Evolutionary conservation across 2,329 filamentous ascomycete species (phyloP).

Genomic region (Xylariaceae sp.): DNA sequence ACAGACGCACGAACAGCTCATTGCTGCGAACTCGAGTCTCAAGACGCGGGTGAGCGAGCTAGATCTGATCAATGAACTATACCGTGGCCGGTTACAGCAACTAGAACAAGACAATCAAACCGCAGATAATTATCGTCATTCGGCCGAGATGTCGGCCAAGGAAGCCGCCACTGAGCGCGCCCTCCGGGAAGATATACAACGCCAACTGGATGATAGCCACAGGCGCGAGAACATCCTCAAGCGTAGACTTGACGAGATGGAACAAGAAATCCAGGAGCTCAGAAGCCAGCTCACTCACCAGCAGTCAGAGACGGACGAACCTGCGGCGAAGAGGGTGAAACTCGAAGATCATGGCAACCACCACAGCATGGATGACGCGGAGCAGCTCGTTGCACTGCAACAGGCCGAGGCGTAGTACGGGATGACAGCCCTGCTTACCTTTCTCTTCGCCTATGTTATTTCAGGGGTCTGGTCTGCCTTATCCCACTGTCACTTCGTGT

Average conservation of each 20-base stretch:
- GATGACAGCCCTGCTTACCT: background rate
- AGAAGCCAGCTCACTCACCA: constrained; percentile 26
- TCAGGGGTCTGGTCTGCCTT: too few relatives aligned
- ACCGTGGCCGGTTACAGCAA: constrained; percentile 70
- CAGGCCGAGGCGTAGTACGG: constrained; percentile 19
- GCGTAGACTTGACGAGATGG: constrained; percentile 72
- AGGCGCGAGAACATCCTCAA: constrained; percentile 77
- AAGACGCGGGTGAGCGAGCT: constrained; percentile 94
- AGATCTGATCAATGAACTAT: constrained; percentile 87
- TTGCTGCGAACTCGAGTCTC: constrained; percentile 76
- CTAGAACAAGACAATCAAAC: constrained; percentile 70
- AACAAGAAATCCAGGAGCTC: constrained; percentile 44
- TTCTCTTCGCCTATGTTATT: too few relatives aligned
- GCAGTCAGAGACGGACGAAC: constrained; percentile 23
- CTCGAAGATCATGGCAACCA: constrained; percentile 16
- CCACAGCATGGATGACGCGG: constrained; percentile 15
- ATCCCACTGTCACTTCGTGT: too few relatives aligned
- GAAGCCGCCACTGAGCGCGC: constrained; percentile 53
- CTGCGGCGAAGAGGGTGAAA: constrained; percentile 23
- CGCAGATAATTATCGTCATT: constrained; percentile 47
- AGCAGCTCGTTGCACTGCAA: constrained; percentile 18
- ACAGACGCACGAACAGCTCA: constrained; percentile 73
- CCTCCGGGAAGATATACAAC: constrained; percentile 45
- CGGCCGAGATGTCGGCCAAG: constrained; percentile 48
- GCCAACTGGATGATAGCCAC: constrained; percentile 70